Conservation (phyloP, 73 alveolate species). For the Tetrahymena borealis region DNA sequence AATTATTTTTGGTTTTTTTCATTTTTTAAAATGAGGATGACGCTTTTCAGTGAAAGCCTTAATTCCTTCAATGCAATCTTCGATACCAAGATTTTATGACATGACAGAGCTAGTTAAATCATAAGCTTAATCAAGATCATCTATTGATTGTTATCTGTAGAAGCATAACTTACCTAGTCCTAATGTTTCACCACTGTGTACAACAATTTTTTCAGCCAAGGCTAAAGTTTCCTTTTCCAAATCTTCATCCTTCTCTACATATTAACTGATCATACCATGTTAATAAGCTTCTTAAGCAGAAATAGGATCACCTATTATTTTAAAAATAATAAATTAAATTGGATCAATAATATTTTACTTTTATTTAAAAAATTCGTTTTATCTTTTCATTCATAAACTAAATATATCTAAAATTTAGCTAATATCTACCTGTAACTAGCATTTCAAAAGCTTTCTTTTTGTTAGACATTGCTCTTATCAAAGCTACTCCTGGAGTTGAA, state of each 20-base stretch:
- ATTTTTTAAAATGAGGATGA: background rate
- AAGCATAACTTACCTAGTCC: background rate
- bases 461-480: background rate
- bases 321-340: background rate
- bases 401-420: background rate
- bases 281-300: background rate
- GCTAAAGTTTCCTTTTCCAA: background rate
- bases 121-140: background rate
- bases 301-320: background rate
- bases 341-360: no score
- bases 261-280: background rate
- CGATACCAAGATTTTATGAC: background rate
- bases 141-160: background rate
- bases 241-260: background rate
- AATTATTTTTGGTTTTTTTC: no score
- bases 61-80: background rate
- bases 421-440: background rate
- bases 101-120: background rate
- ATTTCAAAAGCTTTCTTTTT: background rate
- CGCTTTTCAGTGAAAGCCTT: background rate
- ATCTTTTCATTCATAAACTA: no score
- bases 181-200: background rate
- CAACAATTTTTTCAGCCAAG: background rate
- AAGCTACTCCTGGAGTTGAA: background rate
- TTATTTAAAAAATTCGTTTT: no score